These are phyloP conservation scores for Quercus lobata DNA, from an alignment of 331 rosid genomes.

Conservation along the genomic window DNA sequence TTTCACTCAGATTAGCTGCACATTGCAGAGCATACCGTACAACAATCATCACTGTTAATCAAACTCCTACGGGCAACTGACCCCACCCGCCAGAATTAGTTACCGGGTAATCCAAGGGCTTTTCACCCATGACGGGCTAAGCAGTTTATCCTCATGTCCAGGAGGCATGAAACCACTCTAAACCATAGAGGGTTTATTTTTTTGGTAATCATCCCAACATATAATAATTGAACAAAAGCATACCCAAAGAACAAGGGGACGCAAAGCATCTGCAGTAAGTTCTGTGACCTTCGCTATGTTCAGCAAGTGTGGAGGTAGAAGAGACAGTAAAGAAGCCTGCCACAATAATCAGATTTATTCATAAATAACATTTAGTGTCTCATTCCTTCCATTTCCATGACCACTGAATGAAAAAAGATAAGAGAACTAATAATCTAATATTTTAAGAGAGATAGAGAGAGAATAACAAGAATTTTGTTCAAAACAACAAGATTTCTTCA, in stretches of 20 bases:
- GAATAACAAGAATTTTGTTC: neutral
- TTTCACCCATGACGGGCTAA: too few species aligned
- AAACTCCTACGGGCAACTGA: too few species aligned
- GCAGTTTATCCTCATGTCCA: too few species aligned
- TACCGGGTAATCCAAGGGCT: too few species aligned
- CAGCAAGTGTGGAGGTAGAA: conserved; percentile 65
- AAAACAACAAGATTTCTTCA: neutral
- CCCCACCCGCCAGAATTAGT: too few species aligned
- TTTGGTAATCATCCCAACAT: neutral
- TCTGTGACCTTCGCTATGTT: conserved; percentile 45
- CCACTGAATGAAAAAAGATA: neutral
- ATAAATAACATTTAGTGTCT: conserved; percentile 16
- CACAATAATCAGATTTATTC: conserved; percentile 29
- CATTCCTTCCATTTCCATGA: neutral
- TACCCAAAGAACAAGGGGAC: conserved; percentile 80
- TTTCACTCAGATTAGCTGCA: too few species aligned
- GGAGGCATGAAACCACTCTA: too few species aligned
- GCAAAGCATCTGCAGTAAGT: conserved; percentile 53
- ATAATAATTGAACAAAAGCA: conserved; percentile 27
- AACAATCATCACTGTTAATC: too few species aligned
- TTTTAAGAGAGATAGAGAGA: neutral
- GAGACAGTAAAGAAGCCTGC: conserved; percentile 91
- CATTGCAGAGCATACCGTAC: too few species aligned
- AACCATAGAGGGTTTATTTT: too few species aligned
- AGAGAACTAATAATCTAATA: neutral